These are phyloP conservation scores for Phytopythium montanum DNA, from an alignment of 352 stramenopile genomes.

Conservation along the genomic window DNA sequence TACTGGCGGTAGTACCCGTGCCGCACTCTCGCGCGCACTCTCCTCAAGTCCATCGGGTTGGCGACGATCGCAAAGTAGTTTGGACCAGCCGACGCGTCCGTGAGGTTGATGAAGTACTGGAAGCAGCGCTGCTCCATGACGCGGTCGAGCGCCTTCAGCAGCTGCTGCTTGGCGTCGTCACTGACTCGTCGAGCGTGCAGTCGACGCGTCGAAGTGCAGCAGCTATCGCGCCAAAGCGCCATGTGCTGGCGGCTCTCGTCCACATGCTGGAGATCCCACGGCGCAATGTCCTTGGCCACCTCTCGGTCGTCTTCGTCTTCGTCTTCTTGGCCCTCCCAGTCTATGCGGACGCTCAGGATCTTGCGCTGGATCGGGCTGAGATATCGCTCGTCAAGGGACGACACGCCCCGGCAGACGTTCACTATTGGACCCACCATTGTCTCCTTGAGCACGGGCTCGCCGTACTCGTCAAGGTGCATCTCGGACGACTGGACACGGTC, in stretches of 20 bases:
- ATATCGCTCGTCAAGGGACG: neutral
- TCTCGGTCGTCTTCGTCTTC: neutral
- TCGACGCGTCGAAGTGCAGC: neutral
- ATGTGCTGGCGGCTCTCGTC: neutral
- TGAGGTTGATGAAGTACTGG: neutral
- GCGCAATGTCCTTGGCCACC: neutral
- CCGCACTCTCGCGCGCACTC: neutral
- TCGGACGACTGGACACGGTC: neutral
- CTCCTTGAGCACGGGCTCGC: neutral
- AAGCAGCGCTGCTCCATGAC: neutral
- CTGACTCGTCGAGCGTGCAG: neutral
- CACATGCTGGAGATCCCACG: neutral
- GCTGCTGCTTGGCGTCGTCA: neutral
- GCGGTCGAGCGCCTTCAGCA: neutral
- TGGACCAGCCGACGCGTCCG: neutral
- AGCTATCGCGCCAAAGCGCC: neutral
- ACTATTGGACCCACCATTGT: neutral
- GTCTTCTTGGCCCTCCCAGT: neutral
- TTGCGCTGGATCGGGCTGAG: neutral
- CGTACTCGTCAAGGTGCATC: neutral
- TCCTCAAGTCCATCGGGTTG: neutral
- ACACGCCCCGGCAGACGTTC: neutral
- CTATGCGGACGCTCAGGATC: neutral
- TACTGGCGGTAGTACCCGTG: neutral
- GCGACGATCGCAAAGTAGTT: neutral